Conservation (phyloP, 805 yeast species). For the Yamadazyma sp. region DNA sequence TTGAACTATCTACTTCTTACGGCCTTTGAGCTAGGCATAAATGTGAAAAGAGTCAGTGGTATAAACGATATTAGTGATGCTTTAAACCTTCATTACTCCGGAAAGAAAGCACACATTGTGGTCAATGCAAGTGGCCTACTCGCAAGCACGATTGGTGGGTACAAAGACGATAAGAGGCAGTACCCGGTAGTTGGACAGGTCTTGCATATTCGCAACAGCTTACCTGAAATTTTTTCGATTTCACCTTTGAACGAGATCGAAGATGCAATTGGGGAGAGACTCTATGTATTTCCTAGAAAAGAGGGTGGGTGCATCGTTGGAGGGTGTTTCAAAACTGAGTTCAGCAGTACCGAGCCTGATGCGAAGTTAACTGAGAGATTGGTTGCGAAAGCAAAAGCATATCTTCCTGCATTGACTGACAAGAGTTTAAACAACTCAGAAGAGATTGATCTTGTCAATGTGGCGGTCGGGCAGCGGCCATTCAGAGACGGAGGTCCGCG, state of each 20-base stretch:
- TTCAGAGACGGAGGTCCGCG: constrained; percentile 36
- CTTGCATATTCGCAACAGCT: constrained; percentile 48
- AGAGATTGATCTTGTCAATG: constrained; percentile 30
- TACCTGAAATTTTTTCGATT: constrained; percentile 30
- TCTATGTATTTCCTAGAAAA: constrained; percentile 66
- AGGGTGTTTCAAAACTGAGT: constrained; percentile 38
- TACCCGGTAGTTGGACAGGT: constrained; percentile 64
- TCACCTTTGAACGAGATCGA: constrained; percentile 21
- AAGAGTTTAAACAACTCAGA: constrained; percentile 25
- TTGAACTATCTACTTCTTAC: constrained; percentile 51
- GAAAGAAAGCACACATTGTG: constrained; percentile 47
- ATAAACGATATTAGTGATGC: constrained; percentile 52
- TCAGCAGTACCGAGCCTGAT: constrained; percentile 30
- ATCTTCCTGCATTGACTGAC: constrained; percentile 40
- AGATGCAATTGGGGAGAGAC: constrained; percentile 38
- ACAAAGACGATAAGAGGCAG: constrained; percentile 38
- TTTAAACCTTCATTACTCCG: constrained; percentile 36
- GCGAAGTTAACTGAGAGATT: constrained; percentile 48
- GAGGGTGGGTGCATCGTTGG: constrained; percentile 76
- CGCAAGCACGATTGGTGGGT: constrained; percentile 46
- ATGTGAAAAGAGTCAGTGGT: constrained; percentile 39
- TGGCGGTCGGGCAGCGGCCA: constrained; percentile 41
- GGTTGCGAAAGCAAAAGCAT: constrained; percentile 42
- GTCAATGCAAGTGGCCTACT: constrained; percentile 59
- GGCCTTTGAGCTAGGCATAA: constrained; percentile 48